Base-by-base conservation (phyloP, 83 land plant species). In the Isoetes engelmannii region DNA sequence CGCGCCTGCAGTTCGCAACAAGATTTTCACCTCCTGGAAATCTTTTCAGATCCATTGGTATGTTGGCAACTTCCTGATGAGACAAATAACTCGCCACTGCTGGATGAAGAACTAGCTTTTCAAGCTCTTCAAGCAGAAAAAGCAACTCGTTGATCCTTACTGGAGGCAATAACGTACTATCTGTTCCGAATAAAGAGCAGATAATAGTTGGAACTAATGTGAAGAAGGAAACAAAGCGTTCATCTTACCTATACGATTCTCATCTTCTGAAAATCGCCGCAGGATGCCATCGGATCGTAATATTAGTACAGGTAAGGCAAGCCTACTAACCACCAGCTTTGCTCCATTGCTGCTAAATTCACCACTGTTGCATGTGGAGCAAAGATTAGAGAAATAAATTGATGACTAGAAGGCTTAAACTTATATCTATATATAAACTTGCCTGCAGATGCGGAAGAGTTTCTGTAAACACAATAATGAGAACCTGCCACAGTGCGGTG, bases 401-500 rank as follows among this genome's bases (percentile, higher is more conserved):
- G 1, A 12, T 51, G 15, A 12, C 15, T 10, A 51, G 1, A 0
- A 51, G 15, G 15, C 54, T 51, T 51, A 12, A 51, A 12, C 15
- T 51, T 51, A 51, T 51, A 15, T 51, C 12, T 10, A 15, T 49
- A 7, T 7, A 49, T 51, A 15, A 0, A 13, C 42, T 44, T 76
- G 90, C 98, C 98, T 87, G 86, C 86, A 88, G 44, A 90, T 73
- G 37, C 82, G 75, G 74, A 94, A 94, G 7, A 90, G 77, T 71
- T 79, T 84, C 61, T 90, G 88, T 54, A 94, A 79, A 79, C 98
- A 94, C 51, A 79, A 71, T 75, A 94, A 75, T 5, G 98, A 94
- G 69, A 94, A 94, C 72, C 88, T 78, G 81, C 98, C 83, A 63
- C 98, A 94, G 49, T 94, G 89, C 9, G 78, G 61, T 61, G 98